These are phyloP conservation scores for Litchi chinensis DNA, from an alignment of 345 rosid species.

Conservation along the genomic window DNA sequence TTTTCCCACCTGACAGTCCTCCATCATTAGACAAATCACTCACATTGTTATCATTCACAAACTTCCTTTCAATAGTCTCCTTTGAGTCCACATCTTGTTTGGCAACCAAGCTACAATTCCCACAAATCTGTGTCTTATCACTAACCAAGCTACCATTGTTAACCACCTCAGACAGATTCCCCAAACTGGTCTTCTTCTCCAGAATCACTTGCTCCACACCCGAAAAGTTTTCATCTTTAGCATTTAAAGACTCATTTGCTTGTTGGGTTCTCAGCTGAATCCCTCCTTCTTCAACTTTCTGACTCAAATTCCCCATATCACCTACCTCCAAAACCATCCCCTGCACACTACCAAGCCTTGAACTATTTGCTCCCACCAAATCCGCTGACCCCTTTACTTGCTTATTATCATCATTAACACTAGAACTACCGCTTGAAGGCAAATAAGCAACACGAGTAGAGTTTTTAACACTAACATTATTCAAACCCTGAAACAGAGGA, in stretches of 20 bases:
- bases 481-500: slow-evolving; percentile 49
- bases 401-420: background rate
- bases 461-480: slow-evolving; percentile 28
- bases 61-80: slow-evolving; percentile 7
- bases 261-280: slow-evolving; percentile 26
- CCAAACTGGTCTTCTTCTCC: slow-evolving; percentile 21
- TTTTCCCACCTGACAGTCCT: slow-evolving; percentile 8
- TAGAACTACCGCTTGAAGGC: slow-evolving; percentile 16
- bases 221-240: slow-evolving; percentile 29
- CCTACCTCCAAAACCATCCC: slow-evolving; percentile 18
- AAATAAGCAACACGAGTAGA: slow-evolving; percentile 36
- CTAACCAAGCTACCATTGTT: slow-evolving; percentile 21
- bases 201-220: background rate
- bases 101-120: slow-evolving; percentile 18
- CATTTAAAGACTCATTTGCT: slow-evolving; percentile 18
- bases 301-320: slow-evolving; percentile 26
- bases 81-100: slow-evolving; percentile 17
- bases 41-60: slow-evolving; percentile 11
- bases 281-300: slow-evolving; percentile 3
- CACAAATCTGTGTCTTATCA: slow-evolving; percentile 2
- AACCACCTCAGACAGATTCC: slow-evolving; percentile 3
- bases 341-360: background rate
- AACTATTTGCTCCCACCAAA: slow-evolving; percentile 13
- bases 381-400: slow-evolving; percentile 19
- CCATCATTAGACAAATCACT: slow-evolving; percentile 15